Evolutionary conservation across 2,329 filamentous ascomycete genomes (phyloP).

Genomic region (Xylariaceae sp.): DNA sequence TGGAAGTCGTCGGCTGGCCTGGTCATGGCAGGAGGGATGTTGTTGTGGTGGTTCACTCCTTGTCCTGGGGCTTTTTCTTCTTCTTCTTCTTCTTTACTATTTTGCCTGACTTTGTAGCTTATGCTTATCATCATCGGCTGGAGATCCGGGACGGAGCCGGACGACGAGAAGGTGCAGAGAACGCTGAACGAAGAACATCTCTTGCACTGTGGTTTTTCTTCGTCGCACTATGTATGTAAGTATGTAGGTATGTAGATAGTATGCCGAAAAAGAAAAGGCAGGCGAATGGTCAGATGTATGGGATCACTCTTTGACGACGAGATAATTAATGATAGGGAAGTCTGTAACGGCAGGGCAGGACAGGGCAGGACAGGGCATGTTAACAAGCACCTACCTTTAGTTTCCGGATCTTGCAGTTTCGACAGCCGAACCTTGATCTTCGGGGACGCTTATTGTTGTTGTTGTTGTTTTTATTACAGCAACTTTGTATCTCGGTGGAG

Average conservation of each 20-base stretch:
- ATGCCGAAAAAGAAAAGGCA: neutral
- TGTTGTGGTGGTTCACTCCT: constrained; percentile 5
- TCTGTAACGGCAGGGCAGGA: neutral
- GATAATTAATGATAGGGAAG: neutral
- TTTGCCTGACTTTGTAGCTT: no score
- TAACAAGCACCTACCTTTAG: constrained; percentile 41
- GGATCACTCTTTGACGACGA: neutral
- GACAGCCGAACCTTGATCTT: constrained; percentile 42
- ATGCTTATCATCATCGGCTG: no score
- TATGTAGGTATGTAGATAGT: neutral
- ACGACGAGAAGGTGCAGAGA: constrained; percentile 42
- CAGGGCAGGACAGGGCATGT: no score
- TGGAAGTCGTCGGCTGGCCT: no score
- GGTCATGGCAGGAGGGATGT: no score
- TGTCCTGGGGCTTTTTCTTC: neutral
- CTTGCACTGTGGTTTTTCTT: constrained; percentile 38
- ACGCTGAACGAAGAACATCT: constrained; percentile 40
- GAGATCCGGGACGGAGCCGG: no score
- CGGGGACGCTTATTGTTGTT: no score
- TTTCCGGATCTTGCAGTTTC: constrained; percentile 47
- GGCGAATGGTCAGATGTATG: neutral
- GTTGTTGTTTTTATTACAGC: no score
- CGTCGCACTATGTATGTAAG: constrained; percentile 38
- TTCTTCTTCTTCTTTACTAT: neutral
- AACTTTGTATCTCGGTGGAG: no score